Base-by-base conservation (phyloP, 139 green algal species). In the Chlorella sp. region DNA sequence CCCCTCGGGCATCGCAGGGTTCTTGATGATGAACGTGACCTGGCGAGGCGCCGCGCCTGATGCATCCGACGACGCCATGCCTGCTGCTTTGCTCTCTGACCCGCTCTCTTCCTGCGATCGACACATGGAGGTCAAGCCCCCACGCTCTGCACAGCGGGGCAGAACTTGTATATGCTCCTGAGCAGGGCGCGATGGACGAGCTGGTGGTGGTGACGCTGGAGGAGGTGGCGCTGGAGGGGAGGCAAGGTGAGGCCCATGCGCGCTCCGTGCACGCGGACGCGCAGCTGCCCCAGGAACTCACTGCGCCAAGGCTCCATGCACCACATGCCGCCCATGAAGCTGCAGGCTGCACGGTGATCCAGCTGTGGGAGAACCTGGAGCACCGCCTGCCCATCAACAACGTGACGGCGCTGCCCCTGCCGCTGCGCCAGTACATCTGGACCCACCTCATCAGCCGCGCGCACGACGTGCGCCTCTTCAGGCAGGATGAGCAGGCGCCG, bases 281-380 rank as follows among this genome's bases (percentile, higher is more conserved):
- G 33, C 22, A 20, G 22, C 49, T 31, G 20, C 55, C 17, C 26
- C 6, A 23, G n/a, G n/a, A n/a, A n/a, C n/a, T n/a, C n/a, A n/a
- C n/a, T n/a, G n/a, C n/a, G n/a, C n/a, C n/a, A n/a, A n/a, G n/a
- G n/a, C n/a, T n/a, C n/a, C n/a, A n/a, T n/a, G n/a, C n/a, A n/a
- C n/a, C n/a, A n/a, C n/a, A n/a, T n/a, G n/a, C n/a, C n/a, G n/a
- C n/a, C n/a, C n/a, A n/a, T n/a, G 26, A 10, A 30, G 24, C 59
- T 64, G 33, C 69, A 80, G 75, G 75, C 27, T 80, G 75, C 63
- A 59, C 6, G 0, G 69, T 75, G 62, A 29, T 51, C 0, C 24
- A 51, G 20, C 62, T 80, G 23, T 80, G 75, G 75, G 31, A 22
- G 23, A 33, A 73, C n/a, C 62, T 80, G 24, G 27, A 35, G 0